Conservation (phyloP, 192 early-diverging fungal genomes). For the Haplosporangium gracile region DNA sequence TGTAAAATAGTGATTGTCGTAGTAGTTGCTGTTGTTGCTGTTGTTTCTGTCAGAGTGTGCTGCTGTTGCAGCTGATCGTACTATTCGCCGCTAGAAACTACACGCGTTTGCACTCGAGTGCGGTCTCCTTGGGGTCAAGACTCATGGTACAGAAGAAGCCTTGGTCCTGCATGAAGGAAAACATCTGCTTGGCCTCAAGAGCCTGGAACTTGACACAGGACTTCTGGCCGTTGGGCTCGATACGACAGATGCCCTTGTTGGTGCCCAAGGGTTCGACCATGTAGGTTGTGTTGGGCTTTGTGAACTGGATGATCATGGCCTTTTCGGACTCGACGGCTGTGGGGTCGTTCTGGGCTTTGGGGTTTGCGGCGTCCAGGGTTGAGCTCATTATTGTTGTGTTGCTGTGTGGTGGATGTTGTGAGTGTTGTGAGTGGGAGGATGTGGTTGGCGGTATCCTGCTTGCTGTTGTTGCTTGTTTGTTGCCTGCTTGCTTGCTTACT, state of each 20-base stretch:
- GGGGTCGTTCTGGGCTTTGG: conserved; percentile 41
- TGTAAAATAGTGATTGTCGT: neutral
- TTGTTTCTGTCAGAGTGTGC: neutral
- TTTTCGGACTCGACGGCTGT: conserved; percentile 52
- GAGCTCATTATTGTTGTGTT: conserved; percentile 34
- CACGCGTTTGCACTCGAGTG: conserved; percentile 50
- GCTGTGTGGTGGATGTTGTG: neutral
- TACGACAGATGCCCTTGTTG: conserved; percentile 52
- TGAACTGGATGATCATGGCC: conserved; percentile 37
- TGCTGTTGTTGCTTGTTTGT: neutral
- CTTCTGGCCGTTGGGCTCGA: conserved; percentile 54
- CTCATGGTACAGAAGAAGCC: conserved; percentile 55
- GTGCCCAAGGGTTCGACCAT: conserved; percentile 49
- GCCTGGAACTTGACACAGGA: conserved; percentile 53
- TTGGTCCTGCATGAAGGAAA: conserved; percentile 55
- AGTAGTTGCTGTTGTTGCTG: neutral
- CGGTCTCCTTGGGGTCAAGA: conserved; percentile 44
- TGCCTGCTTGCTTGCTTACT: neutral
- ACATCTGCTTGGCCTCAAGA: conserved; percentile 55
- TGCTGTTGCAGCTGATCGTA: neutral
- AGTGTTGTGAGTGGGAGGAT: neutral
- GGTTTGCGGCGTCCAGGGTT: conserved; percentile 49
- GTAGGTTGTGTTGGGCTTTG: conserved; percentile 48
- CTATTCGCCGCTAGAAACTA: neutral
- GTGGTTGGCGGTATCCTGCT: neutral